Evolutionary conservation across 164 flowering plant genomes (phyloP).

Genomic region (Liriodendron chinense): DNA sequence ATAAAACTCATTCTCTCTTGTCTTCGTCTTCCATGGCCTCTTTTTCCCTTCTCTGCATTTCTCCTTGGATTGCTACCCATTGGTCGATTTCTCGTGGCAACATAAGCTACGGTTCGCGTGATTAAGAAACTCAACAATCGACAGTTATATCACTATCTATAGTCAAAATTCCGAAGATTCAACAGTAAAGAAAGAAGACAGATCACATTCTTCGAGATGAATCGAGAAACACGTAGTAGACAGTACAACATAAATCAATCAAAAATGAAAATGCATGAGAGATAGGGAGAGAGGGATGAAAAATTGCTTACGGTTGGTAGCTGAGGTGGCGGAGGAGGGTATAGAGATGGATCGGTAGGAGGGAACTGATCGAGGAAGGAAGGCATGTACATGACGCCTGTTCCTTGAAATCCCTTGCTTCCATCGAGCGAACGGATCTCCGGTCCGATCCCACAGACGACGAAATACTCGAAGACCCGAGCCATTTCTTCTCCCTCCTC

Average conservation of each 20-base stretch:
- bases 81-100: no score
- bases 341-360: conserved; percentile 60
- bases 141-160: no score
- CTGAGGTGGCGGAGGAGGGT: conserved; percentile 95
- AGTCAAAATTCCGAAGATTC: no score
- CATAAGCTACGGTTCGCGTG: no score
- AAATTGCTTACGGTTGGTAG: conserved; percentile 63
- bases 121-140: no score
- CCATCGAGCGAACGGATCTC: conserved; percentile 87
- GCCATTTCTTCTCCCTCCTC: conserved; percentile 7
- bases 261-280: neutral
- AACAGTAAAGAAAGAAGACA: no score
- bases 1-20: no score
- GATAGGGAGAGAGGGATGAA: neutral
- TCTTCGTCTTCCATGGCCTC: no score
- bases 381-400: conserved; percentile 53
- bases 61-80: no score
- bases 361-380: conserved; percentile 91
- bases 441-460: conserved; percentile 91
- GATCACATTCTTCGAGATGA: no score
- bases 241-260: neutral
- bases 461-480: conserved; percentile 86
- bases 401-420: conserved; percentile 73
- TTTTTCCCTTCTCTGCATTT: no score
- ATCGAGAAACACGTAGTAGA: no score